Base-by-base conservation (phyloP, 768 basidiomycete genomes). In the Amanita pseudoporphyria region DNA sequence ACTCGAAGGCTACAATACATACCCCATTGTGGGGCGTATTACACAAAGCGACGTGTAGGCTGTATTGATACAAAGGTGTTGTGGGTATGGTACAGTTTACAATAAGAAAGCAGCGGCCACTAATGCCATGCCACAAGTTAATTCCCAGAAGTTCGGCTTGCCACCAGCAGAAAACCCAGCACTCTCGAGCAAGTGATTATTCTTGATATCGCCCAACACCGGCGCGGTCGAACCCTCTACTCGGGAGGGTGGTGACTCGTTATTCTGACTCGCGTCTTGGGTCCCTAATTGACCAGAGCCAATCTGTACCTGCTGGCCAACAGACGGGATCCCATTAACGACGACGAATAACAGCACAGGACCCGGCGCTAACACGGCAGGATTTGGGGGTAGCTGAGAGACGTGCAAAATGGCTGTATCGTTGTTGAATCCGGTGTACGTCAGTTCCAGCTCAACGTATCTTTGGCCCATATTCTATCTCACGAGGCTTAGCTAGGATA, bases 281-380 rank as follows among this genome's bases (percentile, higher is more conserved):
- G 64, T 65, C 44, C 80, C 90, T 18, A 95, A 72, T 46, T 78
- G 62, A 1, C 94, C 92, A 49, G 71, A 81, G 3, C 94, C 94
- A 19, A 92, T 72, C 51, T 80, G 87, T 47, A 94, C 74, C 64
- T 74, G 77, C 9, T 79, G 77, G 2, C 85, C 93, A 52, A 82
- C 83, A 46, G 81, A 84, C 2, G 93, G 94, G 10, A 96, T 78
- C 31, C 90, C 92, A 54, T 84, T 73, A 53, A 97, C 76, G 30
- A 80, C 84, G 52, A 94, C 86, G 59, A 80, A 96, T 52, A 94
- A 53, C 54, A 93, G 70, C 0, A 78, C 86, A 6, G 94, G 93
- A 3, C 94, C 94, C 3, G 95, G 94, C 57, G 86, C 82, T 70
- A 96, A 77, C 57, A 96, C 56, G 61, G 87, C 84, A 9, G 93